Base-by-base conservation (phyloP, 2,329 filamentous ascomycete genomes). In the Beauveria caledonica region DNA sequence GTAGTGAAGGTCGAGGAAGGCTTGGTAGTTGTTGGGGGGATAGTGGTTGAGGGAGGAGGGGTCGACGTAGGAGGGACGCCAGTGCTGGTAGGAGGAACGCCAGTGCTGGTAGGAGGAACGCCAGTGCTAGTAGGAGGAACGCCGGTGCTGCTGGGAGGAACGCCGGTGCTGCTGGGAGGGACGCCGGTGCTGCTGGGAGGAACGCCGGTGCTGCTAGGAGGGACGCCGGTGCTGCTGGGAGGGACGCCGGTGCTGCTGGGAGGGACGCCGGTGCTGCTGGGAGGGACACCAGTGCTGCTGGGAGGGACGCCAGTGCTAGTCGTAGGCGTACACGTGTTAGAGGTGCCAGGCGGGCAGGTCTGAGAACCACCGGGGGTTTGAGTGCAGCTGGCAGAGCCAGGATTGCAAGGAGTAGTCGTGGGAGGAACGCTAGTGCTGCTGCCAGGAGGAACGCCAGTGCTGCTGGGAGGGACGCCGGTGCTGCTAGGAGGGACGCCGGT, bases 1-100 rank as follows among this genome's bases (percentile, higher is more conserved):
- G 59, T 60, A 6, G 51, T 56, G 51, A 60, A 55, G 6, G 51
- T 56, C 3, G 51, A 49, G 3, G 48, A 33, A 17, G 58, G 58
- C 50, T 42, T 55, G 3, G 52, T 60, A 2, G 59, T 56, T 2
- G 58, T 42, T 3, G 56, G 23, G 42, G 56, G 46, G 15, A 11
- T 7, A 42, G 59, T 56, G 33, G 45, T 44, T 4, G 44, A 11
- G 9, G 59, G 52, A 7, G 15, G 0, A 33, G 42, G 23, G 9
- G 50, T 54, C 27, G 50, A 49, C 3, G 58, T 55, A 17, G 56
- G 29, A 9, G 46, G 5, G 15, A 36, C 42, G 3, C 29, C 23
- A 13, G 57, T 42, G 36, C 23, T 52, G 3, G 27, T 15, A 13
- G 46, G 29, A 40, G 48, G 33, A 8, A 19, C 36, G 27, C 5